phyloP scores from a whole-genome alignment of 179 eudicot genomes.

The Patellifolia procumbens region DNA sequence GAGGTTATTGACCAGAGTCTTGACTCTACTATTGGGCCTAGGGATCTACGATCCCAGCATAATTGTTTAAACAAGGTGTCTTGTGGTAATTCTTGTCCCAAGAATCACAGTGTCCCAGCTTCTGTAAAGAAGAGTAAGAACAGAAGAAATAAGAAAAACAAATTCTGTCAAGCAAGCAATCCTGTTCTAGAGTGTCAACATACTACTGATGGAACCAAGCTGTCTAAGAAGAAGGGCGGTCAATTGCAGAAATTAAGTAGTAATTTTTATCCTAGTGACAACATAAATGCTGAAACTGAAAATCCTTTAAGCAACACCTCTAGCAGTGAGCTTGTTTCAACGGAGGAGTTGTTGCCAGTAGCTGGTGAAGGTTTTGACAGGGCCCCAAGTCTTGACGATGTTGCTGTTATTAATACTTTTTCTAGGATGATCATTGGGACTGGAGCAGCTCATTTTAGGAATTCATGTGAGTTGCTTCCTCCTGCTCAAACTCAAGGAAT shows the following conservation, averaged over 20 bases:
- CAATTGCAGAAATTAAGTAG: constrained; percentile 32
- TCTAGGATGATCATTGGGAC: constrained; percentile 27
- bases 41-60: constrained; percentile 36
- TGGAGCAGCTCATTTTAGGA: constrained; percentile 35
- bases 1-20: constrained; percentile 72
- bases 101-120: constrained; percentile 29
- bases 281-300: constrained; percentile 32
- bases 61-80: constrained; percentile 35
- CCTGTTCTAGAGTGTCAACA: constrained; percentile 36
- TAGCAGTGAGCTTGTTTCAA: constrained; percentile 38
- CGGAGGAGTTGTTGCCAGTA: constrained; percentile 39
- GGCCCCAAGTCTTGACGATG: constrained; percentile 30
- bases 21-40: constrained; percentile 45
- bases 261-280: constrained; percentile 33
- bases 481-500: constrained; percentile 34
- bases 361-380: constrained; percentile 29
- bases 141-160: constrained; percentile 48
- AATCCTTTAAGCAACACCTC: constrained; percentile 37
- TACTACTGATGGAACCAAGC: constrained; percentile 27
- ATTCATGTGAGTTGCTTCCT: constrained; percentile 31
- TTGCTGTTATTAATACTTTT: constrained; percentile 31
- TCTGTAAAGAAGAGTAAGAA: constrained; percentile 36
- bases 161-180: constrained; percentile 23
- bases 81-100: constrained; percentile 37
- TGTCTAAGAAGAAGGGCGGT: constrained; percentile 33